phyloP scores from a whole-genome alignment of 345 rosid species.

The Camelina hispida region DNA sequence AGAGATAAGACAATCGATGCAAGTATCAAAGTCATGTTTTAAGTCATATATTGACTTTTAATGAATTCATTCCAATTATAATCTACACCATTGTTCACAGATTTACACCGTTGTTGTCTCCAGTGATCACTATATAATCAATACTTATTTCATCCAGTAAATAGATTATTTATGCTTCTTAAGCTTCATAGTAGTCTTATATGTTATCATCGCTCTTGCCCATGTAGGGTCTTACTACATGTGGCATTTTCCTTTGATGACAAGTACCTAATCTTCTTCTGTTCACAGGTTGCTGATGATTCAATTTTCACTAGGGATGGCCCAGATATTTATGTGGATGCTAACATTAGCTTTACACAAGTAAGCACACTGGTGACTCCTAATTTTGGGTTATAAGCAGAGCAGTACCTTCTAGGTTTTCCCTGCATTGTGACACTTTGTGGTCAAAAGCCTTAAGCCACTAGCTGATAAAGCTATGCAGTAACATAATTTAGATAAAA shows the following conservation, averaged over 20 bases:
- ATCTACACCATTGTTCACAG: not conserved
- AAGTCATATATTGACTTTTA: not conserved
- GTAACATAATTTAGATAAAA: conserved; percentile 9
- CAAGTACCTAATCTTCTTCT: conserved; percentile 29
- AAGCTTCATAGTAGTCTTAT: not conserved
- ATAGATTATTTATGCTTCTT: conserved; percentile 12
- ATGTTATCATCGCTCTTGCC: conserved; percentile 13
- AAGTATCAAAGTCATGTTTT: conserved; percentile 5
- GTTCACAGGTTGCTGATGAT: conserved; percentile 78
- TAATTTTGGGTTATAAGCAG: conserved; percentile 18
- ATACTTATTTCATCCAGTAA: conserved; percentile 6
- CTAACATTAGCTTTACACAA: conserved; percentile 84
- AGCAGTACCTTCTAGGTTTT: conserved; percentile 20
- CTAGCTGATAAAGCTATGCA: conserved; percentile 28
- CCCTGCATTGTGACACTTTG: conserved; percentile 24
- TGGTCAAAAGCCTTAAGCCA: conserved; percentile 17
- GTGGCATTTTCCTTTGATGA: conserved; percentile 29
- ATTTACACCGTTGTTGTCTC: not conserved
- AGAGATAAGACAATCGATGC: conserved; percentile 13
- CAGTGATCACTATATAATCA: conserved; percentile 11
- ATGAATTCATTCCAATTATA: conserved; percentile 6
- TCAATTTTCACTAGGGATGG: conserved; percentile 82
- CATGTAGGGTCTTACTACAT: conserved; percentile 22
- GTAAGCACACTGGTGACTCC: conserved; percentile 54
- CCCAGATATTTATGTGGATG: conserved; percentile 83